These are phyloP conservation scores for Kuraishia borneana DNA, from an alignment of 805 yeast genomes.

Conservation along the genomic window DNA sequence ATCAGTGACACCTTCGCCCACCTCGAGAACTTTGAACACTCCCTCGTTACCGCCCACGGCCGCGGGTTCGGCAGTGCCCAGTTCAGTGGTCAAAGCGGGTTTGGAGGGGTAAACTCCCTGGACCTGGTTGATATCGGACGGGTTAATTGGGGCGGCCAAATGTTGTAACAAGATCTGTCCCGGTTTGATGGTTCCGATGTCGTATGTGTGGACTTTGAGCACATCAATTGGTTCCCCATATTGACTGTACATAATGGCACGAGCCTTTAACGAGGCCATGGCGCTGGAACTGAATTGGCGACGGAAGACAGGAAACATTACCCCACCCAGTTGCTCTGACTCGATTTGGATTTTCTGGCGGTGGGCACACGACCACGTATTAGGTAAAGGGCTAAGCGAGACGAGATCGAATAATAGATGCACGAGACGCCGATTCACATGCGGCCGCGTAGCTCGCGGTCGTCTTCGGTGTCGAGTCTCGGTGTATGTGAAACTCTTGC, in stretches of 20 bases:
- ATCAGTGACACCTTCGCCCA: conserved; percentile 39
- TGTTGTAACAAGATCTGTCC: conserved; percentile 51
- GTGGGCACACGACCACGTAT: conserved; percentile 6
- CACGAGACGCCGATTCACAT: too few species aligned
- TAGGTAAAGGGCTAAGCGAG: too few species aligned
- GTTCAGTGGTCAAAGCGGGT: conserved; percentile 46
- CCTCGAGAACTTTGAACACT: conserved; percentile 69
- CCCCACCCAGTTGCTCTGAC: too few species aligned
- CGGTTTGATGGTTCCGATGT: conserved; percentile 32
- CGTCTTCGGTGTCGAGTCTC: conserved; percentile 1
- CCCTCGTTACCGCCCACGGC: conserved; percentile 96
- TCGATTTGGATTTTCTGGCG: too few species aligned
- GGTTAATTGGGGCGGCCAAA: conserved; percentile 79
- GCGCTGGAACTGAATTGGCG: neutral
- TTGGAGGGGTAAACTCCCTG: conserved; percentile 80
- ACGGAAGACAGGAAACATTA: too few species aligned
- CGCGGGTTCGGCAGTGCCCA: conserved; percentile 50
- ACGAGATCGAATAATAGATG: too few species aligned
- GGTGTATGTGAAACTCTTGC: conserved; percentile 3
- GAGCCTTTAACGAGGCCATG: conserved; percentile 20
- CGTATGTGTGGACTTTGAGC: conserved; percentile 38
- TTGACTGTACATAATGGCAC: conserved; percentile 54
- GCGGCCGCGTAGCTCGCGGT: conserved; percentile 1
- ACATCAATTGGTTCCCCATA: conserved; percentile 61
- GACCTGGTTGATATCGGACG: conserved; percentile 79